phyloP scores from a whole-genome alignment of 495 filamentous ascomycete species.

The Venustampulla echinocandica region DNA sequence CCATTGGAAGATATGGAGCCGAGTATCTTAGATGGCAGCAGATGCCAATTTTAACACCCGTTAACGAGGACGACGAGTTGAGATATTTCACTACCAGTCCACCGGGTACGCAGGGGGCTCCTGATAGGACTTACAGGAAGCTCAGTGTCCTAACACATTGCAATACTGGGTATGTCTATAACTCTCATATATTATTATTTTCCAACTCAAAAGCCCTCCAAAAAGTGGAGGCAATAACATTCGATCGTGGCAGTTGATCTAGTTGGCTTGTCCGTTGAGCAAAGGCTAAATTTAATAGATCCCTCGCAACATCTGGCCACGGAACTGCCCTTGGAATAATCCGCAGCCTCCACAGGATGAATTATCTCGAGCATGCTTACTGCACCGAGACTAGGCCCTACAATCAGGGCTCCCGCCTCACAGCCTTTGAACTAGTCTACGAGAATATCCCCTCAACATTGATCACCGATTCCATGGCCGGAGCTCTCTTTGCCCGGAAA shows the following conservation, averaged over 20 bases:
- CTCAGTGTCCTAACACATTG: constrained; percentile 86
- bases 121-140: constrained; percentile 30
- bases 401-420: constrained; percentile 92
- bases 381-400: constrained; percentile 97
- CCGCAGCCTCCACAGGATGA: constrained; percentile 62
- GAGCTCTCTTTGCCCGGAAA: constrained; percentile 58
- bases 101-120: constrained; percentile 23
- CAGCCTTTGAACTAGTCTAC: constrained; percentile 90
- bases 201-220: too few relatives aligned
- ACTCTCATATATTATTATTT: not conserved
- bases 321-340: constrained; percentile 93
- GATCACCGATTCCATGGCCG: constrained; percentile 96
- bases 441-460: constrained; percentile 88
- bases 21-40: constrained; percentile 60
- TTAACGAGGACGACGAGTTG: constrained; percentile 31
- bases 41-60: constrained; percentile 18
- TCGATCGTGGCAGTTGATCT: too few relatives aligned
- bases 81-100: constrained; percentile 24
- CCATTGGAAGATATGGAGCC: constrained; percentile 74
- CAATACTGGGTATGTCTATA: constrained; percentile 70
- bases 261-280: not conserved
- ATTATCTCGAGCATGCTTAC: constrained; percentile 66
- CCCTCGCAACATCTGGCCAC: constrained; percentile 91
- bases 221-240: too few relatives aligned
- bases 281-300: constrained; percentile 37